Conservation (phyloP, 306 rosid genomes). For the Trifolium repens region DNA sequence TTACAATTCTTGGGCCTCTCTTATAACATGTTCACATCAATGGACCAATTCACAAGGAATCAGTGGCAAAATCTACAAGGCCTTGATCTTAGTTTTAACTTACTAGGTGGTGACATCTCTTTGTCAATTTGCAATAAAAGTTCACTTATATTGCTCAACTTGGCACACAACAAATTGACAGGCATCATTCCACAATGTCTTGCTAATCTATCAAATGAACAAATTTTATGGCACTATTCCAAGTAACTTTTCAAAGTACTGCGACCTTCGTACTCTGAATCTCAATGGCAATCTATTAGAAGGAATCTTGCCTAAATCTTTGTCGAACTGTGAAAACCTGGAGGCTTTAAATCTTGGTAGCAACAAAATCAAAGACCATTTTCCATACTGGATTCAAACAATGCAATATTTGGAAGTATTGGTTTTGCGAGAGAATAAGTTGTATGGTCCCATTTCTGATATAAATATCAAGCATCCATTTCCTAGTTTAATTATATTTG, state of each 20-base stretch:
- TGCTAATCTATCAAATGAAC: constrained; percentile 17
- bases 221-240: constrained; percentile 30
- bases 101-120: constrained; percentile 8
- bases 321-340: constrained; percentile 17
- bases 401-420: constrained; percentile 39
- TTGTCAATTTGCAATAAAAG: constrained; percentile 6
- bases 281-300: constrained; percentile 40
- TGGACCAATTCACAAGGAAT: background rate
- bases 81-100: constrained; percentile 34
- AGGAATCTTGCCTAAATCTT: constrained; percentile 42
- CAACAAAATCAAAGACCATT: constrained; percentile 39
- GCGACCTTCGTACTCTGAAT: background rate
- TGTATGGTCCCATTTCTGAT: constrained; percentile 38
- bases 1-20: background rate
- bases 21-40: constrained; percentile 31
- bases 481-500: constrained; percentile 37
- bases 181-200: constrained; percentile 43
- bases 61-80: background rate
- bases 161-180: constrained; percentile 31
- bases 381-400: constrained; percentile 47
- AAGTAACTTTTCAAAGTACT: background rate
- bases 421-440: constrained; percentile 42
- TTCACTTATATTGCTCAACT: background rate
- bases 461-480: constrained; percentile 19
- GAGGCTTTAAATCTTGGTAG: constrained; percentile 44